Conservation (phyloP, 2,329 filamentous ascomycete species). For the Sphaceloma murrayae region DNA sequence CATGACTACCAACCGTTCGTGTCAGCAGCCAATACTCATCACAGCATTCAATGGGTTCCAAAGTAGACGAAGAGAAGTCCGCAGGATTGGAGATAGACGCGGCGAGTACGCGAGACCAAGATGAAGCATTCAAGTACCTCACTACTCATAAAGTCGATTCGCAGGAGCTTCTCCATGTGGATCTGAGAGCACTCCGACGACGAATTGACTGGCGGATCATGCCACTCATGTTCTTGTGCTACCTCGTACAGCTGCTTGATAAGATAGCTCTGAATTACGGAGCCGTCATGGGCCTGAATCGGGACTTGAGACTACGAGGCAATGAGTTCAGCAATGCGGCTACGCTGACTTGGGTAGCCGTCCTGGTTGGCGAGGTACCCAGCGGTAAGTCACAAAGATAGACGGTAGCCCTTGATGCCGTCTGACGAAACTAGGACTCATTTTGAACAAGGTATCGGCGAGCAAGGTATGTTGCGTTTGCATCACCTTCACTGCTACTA, state of each 20-base stretch:
- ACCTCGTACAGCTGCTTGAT: conserved; percentile 50
- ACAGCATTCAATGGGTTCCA: too few relatives aligned
- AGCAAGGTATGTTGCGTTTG: too few relatives aligned
- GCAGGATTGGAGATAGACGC: too few relatives aligned
- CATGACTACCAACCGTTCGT: too few relatives aligned
- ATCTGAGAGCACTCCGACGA: conserved; percentile 39
- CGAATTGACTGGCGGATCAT: conserved; percentile 52
- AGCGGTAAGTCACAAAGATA: conserved; percentile 52
- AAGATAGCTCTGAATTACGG: conserved; percentile 50
- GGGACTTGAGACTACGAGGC: conserved; percentile 45
- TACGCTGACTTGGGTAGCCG: conserved; percentile 49
- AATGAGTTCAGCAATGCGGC: conserved; percentile 36
- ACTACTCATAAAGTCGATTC: conserved; percentile 4
- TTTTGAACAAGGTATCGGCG: conserved; percentile 52
- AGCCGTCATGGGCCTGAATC: conserved; percentile 52
- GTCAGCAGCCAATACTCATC: too few relatives aligned
- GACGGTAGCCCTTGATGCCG: conserved; percentile 45
- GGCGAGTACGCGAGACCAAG: too few relatives aligned
- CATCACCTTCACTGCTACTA: too few relatives aligned
- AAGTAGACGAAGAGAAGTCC: too few relatives aligned
- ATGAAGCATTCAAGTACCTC: conserved; percentile 1
- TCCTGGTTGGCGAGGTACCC: conserved; percentile 48
- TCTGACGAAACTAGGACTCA: conserved; percentile 37
- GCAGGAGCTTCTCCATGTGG: not conserved
- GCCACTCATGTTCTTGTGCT: conserved; percentile 51